Percentiles rank a stretch among this genome's conserved stretches.
These are phyloP conservation scores for Penicillium sp. DNA, from an alignment of 2,329 filamentous ascomycete species.

Conservation along the genomic window DNA sequence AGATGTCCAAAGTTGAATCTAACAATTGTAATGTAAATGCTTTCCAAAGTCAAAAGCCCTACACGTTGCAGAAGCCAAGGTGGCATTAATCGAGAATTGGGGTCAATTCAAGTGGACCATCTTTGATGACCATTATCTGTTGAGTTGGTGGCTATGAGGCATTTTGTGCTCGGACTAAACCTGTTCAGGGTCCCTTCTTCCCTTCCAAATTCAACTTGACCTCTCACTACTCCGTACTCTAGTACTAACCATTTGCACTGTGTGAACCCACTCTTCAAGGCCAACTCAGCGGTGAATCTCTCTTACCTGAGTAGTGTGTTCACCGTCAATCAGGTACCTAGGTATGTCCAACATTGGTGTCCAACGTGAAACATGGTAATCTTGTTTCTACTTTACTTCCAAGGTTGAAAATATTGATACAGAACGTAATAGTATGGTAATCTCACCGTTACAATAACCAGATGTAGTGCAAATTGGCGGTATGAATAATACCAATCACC, in stretches of 20 bases:
- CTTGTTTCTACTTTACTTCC: neutral
- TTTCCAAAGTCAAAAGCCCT: too few species aligned
- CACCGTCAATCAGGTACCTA: neutral
- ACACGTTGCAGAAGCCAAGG: neutral
- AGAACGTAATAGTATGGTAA: conserved; percentile 4
- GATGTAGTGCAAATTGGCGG: neutral
- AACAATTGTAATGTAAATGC: too few species aligned
- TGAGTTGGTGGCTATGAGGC: conserved; percentile 18
- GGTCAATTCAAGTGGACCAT: conserved; percentile 1
- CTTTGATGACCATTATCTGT: conserved; percentile 6
- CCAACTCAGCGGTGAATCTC: conserved; percentile 8
- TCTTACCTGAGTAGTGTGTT: neutral
- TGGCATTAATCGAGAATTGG: neutral
- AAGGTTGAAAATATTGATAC: neutral
- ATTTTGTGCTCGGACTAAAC: conserved; percentile 19
- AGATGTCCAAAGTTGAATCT: too few species aligned
- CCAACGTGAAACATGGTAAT: neutral
- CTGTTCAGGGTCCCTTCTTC: conserved; percentile 1
- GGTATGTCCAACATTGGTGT: too few species aligned
- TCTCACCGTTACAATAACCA: neutral
- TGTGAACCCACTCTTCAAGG: neutral
- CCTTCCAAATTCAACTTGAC: conserved; percentile 1
- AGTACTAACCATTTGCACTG: too few species aligned
- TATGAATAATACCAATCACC: conserved; percentile 1
- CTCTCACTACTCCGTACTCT: too few species aligned